A percentile compares a stretch with the other conserved stretches of the same genome.
phyloP scores from a whole-genome alignment of 192 early-diverging fungal genomes.

The Rhizophlyctis rosea region DNA sequence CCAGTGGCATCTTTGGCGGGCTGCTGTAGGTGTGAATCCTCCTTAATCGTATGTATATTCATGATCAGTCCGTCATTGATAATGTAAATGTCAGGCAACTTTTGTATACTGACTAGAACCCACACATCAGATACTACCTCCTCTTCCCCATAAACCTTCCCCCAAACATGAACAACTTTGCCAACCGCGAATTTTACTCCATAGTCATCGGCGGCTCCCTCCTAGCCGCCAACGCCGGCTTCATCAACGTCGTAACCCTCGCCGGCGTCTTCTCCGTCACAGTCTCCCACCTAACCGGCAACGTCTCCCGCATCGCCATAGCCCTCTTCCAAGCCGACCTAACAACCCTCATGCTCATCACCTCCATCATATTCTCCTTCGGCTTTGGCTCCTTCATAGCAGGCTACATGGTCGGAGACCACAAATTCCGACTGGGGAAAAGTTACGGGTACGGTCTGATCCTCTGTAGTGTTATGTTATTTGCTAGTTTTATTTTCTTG shows the following conservation, averaged over 20 bases:
- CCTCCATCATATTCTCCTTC: conserved; percentile 45
- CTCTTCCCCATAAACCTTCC: neutral
- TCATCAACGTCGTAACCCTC: conserved; percentile 60
- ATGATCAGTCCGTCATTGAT: no score
- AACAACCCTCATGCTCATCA: conserved; percentile 41
- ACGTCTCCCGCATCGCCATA: conserved; percentile 49
- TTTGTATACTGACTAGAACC: no score
- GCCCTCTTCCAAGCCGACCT: conserved; percentile 41
- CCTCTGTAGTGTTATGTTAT: conserved; percentile 43
- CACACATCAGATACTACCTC: no score
- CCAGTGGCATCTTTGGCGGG: no score
- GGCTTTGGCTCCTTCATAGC: conserved; percentile 52
- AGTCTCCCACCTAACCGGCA: conserved; percentile 49
- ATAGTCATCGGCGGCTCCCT: conserved; percentile 50
- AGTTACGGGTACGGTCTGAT: conserved; percentile 46
- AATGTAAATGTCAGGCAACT: no score
- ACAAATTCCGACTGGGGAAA: conserved; percentile 51
- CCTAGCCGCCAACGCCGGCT: conserved; percentile 54
- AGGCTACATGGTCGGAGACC: conserved; percentile 54
- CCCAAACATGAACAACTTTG: conserved; percentile 48
- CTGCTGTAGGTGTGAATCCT: no score
- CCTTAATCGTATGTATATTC: no score
- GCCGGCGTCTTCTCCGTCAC: conserved; percentile 51
- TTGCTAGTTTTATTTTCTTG: conserved; percentile 43
- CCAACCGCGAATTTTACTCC: conserved; percentile 48